phyloP scores from a whole-genome alignment of 768 basidiomycete species.

The Antrodiella citrinella region DNA sequence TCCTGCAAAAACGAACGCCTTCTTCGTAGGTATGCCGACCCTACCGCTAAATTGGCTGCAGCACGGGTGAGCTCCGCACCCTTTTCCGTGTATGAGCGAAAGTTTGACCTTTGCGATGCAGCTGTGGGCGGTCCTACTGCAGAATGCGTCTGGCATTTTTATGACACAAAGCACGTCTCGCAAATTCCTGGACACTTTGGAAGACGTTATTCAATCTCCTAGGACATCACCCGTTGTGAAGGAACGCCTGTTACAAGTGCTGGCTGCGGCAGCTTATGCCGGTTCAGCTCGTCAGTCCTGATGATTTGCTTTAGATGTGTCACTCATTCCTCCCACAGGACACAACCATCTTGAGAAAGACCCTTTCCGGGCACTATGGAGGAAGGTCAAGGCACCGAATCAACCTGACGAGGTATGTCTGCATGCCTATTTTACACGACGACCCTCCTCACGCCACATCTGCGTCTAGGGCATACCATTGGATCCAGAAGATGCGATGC shows the following conservation, averaged over 20 bases:
- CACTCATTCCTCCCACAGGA: neutral
- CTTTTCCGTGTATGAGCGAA: too few species aligned
- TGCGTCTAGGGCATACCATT: constrained; percentile 76
- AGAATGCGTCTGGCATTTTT: constrained; percentile 69
- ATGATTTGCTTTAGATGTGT: neutral
- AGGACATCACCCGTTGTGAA: constrained; percentile 73
- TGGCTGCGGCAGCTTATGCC: constrained; percentile 75
- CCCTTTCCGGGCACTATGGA: constrained; percentile 70
- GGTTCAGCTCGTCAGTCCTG: constrained; percentile 25
- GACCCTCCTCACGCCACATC: too few species aligned
- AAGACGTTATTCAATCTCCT: constrained; percentile 56
- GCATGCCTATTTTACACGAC: too few species aligned
- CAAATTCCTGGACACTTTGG: constrained; percentile 75
- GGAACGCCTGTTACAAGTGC: constrained; percentile 71
- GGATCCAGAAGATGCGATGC: constrained; percentile 73
- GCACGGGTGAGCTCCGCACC: constrained; percentile 47
- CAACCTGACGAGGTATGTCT: constrained; percentile 69
- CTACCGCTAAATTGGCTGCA: constrained; percentile 66
- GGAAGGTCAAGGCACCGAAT: constrained; percentile 66
- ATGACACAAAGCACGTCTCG: constrained; percentile 59
- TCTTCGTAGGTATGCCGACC: constrained; percentile 58
- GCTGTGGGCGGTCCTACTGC: constrained; percentile 89
- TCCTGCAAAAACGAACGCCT: constrained; percentile 6
- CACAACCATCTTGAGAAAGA: constrained; percentile 12
- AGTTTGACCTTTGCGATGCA: too few species aligned